Evolutionary conservation across 805 yeast genomes (phyloP).

Genomic region (Kazachstania africana): DNA sequence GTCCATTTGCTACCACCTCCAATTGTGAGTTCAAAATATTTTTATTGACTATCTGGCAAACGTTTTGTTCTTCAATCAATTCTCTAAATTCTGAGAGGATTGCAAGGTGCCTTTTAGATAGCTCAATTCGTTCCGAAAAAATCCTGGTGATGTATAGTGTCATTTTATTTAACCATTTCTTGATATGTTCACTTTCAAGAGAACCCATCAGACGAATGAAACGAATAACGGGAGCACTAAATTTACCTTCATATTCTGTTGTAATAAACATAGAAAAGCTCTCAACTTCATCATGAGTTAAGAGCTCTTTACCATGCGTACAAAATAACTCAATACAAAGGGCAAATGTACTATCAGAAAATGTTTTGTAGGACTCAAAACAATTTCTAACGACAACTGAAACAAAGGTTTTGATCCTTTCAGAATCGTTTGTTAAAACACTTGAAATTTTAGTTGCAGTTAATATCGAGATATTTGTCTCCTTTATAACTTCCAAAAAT

Average conservation of each 20-base stretch:
- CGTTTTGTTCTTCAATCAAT: constrained; percentile 20
- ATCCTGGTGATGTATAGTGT: constrained; percentile 51
- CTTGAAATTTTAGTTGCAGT: too few relatives aligned
- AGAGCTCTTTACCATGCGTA: constrained; percentile 2
- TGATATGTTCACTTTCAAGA: constrained; percentile 11
- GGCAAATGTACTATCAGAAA: constrained; percentile 1
- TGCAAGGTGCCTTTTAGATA: constrained; percentile 18
- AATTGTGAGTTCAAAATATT: constrained; percentile 48
- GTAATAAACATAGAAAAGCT: constrained; percentile 20
- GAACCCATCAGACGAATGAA: constrained; percentile 11
- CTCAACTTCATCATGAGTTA: constrained; percentile 13
- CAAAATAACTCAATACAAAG: constrained; percentile 8
- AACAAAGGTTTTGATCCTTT: constrained; percentile 8
- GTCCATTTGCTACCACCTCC: constrained; percentile 42
- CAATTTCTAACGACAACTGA: constrained; percentile 7
- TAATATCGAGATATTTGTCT: too few relatives aligned
- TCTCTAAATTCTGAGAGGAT: constrained; percentile 27
- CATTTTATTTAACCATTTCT: constrained; percentile 46
- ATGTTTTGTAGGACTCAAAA: constrained; percentile 1
- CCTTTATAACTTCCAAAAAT: too few relatives aligned
- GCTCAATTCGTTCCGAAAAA: constrained; percentile 38
- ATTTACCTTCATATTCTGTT: constrained; percentile 21
- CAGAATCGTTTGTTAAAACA: too few relatives aligned
- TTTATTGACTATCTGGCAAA: constrained; percentile 34
- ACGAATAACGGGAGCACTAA: constrained; percentile 18